phyloP scores from a whole-genome alignment of 192 early-diverging fungal genomes.

The Gryganskiella cystojenkinii region DNA sequence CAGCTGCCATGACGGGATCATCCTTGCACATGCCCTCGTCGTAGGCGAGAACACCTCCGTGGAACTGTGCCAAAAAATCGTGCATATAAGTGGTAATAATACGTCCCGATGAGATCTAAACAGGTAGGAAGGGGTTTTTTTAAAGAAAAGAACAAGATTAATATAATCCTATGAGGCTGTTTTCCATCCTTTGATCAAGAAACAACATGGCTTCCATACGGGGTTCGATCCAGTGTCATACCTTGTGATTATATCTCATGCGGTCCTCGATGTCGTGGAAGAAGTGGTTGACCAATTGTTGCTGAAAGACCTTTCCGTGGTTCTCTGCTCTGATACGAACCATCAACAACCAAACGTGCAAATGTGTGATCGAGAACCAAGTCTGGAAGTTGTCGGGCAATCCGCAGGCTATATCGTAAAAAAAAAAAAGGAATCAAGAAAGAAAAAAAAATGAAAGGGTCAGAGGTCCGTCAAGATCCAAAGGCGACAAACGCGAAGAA shows the following conservation, averaged over 20 bases:
- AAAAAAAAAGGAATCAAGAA: no score
- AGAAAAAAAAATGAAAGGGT: conserved; percentile 15
- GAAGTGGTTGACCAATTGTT: conserved; percentile 88
- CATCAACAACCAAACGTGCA: conserved; percentile 96
- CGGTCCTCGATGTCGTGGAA: conserved; percentile 90
- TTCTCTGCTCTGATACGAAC: conserved; percentile 80
- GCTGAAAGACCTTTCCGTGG: conserved; percentile 83
- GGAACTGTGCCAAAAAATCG: conserved; percentile 85
- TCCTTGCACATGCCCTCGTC: conserved; percentile 91
- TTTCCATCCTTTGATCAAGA: no score
- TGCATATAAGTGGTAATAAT: conserved; percentile 82
- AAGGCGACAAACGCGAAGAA: no score
- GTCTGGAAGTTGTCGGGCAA: conserved; percentile 93
- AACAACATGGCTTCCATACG: no score
- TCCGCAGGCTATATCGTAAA: conserved; percentile 69
- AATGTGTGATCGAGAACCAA: conserved; percentile 90
- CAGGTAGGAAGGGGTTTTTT: background rate
- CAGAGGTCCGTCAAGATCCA: background rate
- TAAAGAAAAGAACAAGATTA: background rate
- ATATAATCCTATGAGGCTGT: no score
- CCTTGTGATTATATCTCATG: conserved; percentile 81
- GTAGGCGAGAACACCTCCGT: conserved; percentile 90
- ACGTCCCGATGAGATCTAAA: conserved; percentile 72
- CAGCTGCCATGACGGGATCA: conserved; percentile 89
- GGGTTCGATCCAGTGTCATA: conserved; percentile 46